Evolutionary conservation across 2,329 filamentous ascomycete genomes (phyloP), one percentile per base, ranked within the genome.

Genomic region (Fonsecaea pedrosoi): DNA sequence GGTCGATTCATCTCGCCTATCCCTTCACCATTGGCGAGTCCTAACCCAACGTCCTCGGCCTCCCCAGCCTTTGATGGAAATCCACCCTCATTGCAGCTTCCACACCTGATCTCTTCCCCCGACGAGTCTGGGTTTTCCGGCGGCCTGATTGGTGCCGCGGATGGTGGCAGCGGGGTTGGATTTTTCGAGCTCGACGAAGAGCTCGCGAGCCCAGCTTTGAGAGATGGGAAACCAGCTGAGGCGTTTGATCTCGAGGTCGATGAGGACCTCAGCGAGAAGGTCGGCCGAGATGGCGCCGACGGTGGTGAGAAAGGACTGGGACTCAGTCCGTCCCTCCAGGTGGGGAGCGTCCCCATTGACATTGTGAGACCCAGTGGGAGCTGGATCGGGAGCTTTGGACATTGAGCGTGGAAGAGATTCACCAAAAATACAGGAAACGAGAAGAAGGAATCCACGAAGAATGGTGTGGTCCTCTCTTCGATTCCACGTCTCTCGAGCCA

Each of bases 171-270:
- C 21, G 69, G 69, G 18, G 67, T 72, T 13, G 71, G 71, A 7
- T 73, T 73, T 45, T 73, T 73, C 54, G 71, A 73, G 54, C 68
- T 73, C 10, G 71, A 73, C 50, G 71, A 73, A 64, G 71, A 73
- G 62, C 60, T 73, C 15, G 60, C 65, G 9, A 71, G 64, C 56
- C 70, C 71, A 13, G 68, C 54, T 10, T 50, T 68, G 48, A 53
- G 64, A 34, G 70, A 70, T 10, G 67, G 54, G 2, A 57, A 54
- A 13, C 30, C 53, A 15, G 68, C 64, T 4, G 54, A 62, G 37
- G 40, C 53, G 13, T 56, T 56, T 10, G 66, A 69, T 42, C 55
- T 59, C 30, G 32, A 42, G n/a, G 0, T 50, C 8, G 60, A 57
- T 5, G 60, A 66, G 9, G 54, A 66, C 3, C 18, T n/a, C 37